Evolutionary conservation across 768 basidiomycete species (phyloP), one percentile per base, ranked within the genome.

Genomic region (Suillus variegatus): DNA sequence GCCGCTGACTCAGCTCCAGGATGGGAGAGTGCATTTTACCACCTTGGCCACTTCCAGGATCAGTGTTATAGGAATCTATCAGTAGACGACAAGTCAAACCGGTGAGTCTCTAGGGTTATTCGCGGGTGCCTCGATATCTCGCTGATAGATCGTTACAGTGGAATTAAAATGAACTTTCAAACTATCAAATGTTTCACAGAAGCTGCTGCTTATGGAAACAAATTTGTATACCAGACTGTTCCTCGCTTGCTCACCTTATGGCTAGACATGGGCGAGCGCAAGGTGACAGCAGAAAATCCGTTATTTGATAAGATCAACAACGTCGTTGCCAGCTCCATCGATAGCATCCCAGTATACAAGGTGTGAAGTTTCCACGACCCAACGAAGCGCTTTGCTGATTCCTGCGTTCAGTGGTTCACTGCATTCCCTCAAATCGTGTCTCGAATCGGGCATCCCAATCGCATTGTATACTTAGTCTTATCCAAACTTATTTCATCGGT

Each of bases 401-500:
- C 6, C 67, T 60, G 5, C 28, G 55, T 61, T 18, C 56, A 99
- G 95, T 99, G 97, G 95, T 92, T 88, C 69, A 95, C 92, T 0
- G 96, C 95, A 1, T 96, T 98, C 68, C 95, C 96, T 4, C 97
- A 99, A 81, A 93, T 99, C 61, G 94, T 96, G 16, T 99, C 97
- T 16, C 88, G 97, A 9, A 90, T 99, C 40, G 91, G 90, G 14
- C 93, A 97, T 68, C 78, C 75, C 5, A 90, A 92, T 70, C 68
- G 76, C 13, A 81, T 80, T 1, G 89, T 94, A 4, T 89, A 85
- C 72, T 76, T 73, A 0, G 76, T 88, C 4, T 78, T 99, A 25
- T 81, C 84, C 3, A 77, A 74, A 56, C 84, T 99, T 41, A 94
- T 99, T 63, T 76, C 80, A 18, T 79, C 74, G 20, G 92, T 99